These are phyloP conservation scores for Tylopilus cervinicoccineus DNA, from an alignment of 768 basidiomycete species.

Conservation along the genomic window DNA sequence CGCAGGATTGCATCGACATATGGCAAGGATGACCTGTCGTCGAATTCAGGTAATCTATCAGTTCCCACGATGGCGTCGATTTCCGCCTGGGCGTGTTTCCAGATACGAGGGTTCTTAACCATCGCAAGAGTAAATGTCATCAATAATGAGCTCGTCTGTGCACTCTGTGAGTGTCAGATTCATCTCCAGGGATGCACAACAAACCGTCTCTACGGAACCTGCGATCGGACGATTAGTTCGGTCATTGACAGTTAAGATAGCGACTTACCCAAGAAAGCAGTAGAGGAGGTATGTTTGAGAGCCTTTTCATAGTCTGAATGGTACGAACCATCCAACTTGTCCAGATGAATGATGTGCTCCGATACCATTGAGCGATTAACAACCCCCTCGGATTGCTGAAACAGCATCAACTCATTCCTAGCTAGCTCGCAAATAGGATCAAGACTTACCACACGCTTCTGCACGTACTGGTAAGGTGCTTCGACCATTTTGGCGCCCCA, in stretches of 20 bases:
- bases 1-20: conserved; percentile 13
- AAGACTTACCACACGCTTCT: conserved; percentile 7
- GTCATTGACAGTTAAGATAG: too few relatives aligned
- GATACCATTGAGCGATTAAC: conserved; percentile 13
- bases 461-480: conserved; percentile 12
- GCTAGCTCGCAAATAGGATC: background rate
- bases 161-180: background rate
- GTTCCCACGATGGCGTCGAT: conserved; percentile 9
- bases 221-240: background rate
- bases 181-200: background rate
- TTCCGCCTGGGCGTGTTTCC: conserved; percentile 9
- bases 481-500: conserved; percentile 10
- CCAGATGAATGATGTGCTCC: conserved; percentile 9
- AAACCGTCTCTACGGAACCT: conserved; percentile 16
- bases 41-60: conserved; percentile 7
- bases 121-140: conserved; percentile 11
- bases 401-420: background rate
- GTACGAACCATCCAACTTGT: conserved; percentile 1
- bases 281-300: conserved; percentile 12
- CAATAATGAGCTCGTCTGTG: background rate
- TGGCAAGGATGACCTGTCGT: conserved; percentile 5
- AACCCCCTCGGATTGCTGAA: conserved; percentile 7
- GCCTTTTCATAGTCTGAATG: conserved; percentile 12
- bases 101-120: conserved; percentile 10
- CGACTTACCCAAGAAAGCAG: conserved; percentile 15